phyloP scores from a whole-genome alignment of 352 stramenopile genomes.

The Saprolegnia diclina region DNA sequence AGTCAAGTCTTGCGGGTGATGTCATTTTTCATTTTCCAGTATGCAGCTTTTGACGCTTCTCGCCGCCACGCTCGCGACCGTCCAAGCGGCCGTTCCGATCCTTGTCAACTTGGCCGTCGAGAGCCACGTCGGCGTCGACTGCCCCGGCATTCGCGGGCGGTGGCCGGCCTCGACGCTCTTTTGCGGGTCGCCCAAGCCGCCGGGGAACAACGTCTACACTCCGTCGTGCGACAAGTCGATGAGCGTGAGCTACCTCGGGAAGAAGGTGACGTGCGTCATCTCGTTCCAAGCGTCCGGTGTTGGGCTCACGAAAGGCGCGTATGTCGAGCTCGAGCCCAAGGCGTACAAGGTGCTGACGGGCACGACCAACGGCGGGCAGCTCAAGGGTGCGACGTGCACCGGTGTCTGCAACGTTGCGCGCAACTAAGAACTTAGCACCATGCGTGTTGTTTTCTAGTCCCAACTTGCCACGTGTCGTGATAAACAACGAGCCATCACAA shows the following conservation, averaged over 20 bases:
- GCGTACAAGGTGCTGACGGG: constrained; percentile 10
- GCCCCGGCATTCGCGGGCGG: constrained; percentile 3
- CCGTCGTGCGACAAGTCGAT: constrained; percentile 4
- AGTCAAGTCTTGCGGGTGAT: too few relatives aligned
- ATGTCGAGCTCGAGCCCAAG: constrained; percentile 8
- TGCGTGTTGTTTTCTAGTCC: background rate
- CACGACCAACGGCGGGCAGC: background rate
- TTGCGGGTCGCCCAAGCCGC: constrained; percentile 7
- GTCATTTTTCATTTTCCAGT: constrained; percentile 6
- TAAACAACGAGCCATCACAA: background rate
- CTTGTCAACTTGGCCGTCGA: constrained; percentile 9
- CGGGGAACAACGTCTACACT: background rate
- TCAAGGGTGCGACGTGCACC: background rate
- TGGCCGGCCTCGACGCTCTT: background rate
- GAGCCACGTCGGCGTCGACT: constrained; percentile 8
- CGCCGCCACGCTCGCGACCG: background rate
- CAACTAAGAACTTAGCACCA: background rate
- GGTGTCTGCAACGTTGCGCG: constrained; percentile 12
- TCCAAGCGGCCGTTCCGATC: constrained; percentile 4
- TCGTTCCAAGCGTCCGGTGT: constrained; percentile 11
- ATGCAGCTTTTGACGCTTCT: constrained; percentile 5
- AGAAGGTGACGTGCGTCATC: constrained; percentile 8
- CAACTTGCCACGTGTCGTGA: background rate
- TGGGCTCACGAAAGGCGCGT: background rate
- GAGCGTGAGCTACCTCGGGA: background rate